Evolutionary conservation across 805 yeast species (phyloP).

Genomic region (Peterozyma toletana): DNA sequence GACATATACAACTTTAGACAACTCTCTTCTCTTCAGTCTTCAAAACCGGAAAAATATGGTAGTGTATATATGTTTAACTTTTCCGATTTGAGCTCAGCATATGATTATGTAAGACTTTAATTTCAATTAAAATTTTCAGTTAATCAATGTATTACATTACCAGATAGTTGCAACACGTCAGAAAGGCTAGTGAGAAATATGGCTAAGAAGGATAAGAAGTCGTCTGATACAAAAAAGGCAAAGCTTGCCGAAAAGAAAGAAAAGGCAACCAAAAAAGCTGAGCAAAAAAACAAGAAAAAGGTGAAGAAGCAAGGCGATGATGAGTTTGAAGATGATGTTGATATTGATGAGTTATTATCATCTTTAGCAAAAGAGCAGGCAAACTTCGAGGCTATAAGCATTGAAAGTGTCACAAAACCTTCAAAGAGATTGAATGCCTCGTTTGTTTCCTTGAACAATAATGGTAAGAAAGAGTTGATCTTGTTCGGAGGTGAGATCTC

Average conservation of each 20-base stretch:
- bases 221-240: slow-evolving; percentile 88
- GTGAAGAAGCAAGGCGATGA: slow-evolving; percentile 72
- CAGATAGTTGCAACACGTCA: too few species aligned
- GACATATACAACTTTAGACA: too few species aligned
- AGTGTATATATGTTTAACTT: too few species aligned
- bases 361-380: slow-evolving; percentile 77
- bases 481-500: slow-evolving; percentile 87
- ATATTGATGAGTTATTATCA: slow-evolving; percentile 75
- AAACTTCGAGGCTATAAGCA: slow-evolving; percentile 61
- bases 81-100: too few species aligned
- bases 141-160: too few species aligned
- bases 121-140: too few species aligned
- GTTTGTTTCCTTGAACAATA: slow-evolving; percentile 67
- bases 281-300: slow-evolving; percentile 62
- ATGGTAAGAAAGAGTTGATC: slow-evolving; percentile 69
- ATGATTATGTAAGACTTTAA: too few species aligned
- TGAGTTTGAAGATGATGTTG: slow-evolving; percentile 76
- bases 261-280: slow-evolving; percentile 72
- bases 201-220: slow-evolving; percentile 83
- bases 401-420: slow-evolving; percentile 56
- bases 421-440: slow-evolving; percentile 66
- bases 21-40: too few species aligned
- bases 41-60: background rate
- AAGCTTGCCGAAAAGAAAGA: slow-evolving; percentile 76
- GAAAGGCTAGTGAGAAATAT: slow-evolving; percentile 25